Evolutionary conservation across 2,329 filamentous ascomycete genomes (phyloP), one percentile per base, ranked within the genome.

Genomic region (Neonectria punicea): DNA sequence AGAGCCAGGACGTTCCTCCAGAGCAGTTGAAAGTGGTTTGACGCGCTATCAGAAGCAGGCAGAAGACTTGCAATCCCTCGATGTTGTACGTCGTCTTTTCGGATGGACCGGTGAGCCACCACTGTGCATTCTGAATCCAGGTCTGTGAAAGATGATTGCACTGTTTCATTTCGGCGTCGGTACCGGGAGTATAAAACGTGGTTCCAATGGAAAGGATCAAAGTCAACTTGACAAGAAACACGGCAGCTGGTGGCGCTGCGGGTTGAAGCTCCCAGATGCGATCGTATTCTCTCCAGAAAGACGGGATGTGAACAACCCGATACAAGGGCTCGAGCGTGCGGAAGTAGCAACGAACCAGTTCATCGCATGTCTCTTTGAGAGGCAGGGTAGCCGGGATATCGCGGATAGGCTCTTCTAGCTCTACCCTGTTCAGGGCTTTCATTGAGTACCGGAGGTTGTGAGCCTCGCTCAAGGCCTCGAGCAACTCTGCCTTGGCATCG

Each of bases 71-170:
- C 14, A 74, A 61, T 0, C 72, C 72, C 32, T 74, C 69, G 1
- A 72, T 65, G 30, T 72, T 74, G 18, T 73, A 71, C 11, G 72
- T 73, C 5, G 66, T 61, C 41, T 74, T 74, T 36, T 74, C 72
- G 11, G 60, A 66, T 47, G 72, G 70, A 1, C 72, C 70, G 13
- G 68, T 73, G 4, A 74, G 62, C 72, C 72, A 74, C 70, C 72
- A 74, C 51, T 74, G 72, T 4, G 70, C 70, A 34, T 74, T 74
- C 51, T 73, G 72, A 9, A 74, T 66, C 72, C 72, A 74, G 1
- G 56, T 70, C 44, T 74, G 72, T 2, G 72, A 61, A 41, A 72
- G 69, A 6, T 54, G 63, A 43, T 57, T 64, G 14, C 70, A 32
- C 8, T 68, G 54, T 8, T 53, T 65, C 30, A 59, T 47, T 22